Conservation (phyloP, 2,329 filamentous ascomycete species). For the Leptodontidium sp. region DNA sequence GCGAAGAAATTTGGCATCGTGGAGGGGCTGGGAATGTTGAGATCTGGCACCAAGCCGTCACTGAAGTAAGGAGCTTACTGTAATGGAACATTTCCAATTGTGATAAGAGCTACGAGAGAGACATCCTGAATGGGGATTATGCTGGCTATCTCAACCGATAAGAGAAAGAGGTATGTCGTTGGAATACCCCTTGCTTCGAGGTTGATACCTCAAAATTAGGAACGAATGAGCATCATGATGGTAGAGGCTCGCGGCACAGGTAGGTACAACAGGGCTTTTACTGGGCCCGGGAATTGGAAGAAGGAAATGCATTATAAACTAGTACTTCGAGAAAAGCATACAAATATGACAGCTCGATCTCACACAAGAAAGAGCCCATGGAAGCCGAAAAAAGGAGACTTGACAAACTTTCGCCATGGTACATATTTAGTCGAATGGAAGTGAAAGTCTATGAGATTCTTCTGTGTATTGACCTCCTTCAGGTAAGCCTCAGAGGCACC, state of each 20-base stretch:
- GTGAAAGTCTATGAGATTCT: too few relatives aligned
- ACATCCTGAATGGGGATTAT: not conserved
- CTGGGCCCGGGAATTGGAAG: too few relatives aligned
- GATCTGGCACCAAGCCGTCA: conserved; percentile 15
- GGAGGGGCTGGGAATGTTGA: conserved; percentile 15
- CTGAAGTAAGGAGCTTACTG: not conserved
- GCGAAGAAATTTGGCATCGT: not conserved
- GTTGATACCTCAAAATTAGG: not conserved
- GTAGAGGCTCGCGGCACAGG: not conserved
- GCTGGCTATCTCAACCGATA: not conserved
- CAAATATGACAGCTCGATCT: not conserved
- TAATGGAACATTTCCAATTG: not conserved
- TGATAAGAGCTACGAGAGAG: not conserved
- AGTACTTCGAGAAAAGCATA: not conserved
- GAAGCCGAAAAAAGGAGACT: too few relatives aligned
- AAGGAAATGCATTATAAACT: too few relatives aligned
- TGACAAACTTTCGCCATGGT: too few relatives aligned
- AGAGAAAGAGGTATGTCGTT: too few relatives aligned
- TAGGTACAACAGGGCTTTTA: not conserved
- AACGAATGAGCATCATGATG: not conserved
- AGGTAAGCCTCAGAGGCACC: too few relatives aligned
- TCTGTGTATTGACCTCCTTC: too few relatives aligned
- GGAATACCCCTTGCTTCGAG: not conserved
- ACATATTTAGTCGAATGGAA: too few relatives aligned
- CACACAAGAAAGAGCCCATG: too few relatives aligned